A percentile compares a stretch with the other conserved stretches of the same genome.
These are phyloP conservation scores for Saitozyma sp. DNA, from an alignment of 768 basidiomycete species.

Conservation along the genomic window DNA sequence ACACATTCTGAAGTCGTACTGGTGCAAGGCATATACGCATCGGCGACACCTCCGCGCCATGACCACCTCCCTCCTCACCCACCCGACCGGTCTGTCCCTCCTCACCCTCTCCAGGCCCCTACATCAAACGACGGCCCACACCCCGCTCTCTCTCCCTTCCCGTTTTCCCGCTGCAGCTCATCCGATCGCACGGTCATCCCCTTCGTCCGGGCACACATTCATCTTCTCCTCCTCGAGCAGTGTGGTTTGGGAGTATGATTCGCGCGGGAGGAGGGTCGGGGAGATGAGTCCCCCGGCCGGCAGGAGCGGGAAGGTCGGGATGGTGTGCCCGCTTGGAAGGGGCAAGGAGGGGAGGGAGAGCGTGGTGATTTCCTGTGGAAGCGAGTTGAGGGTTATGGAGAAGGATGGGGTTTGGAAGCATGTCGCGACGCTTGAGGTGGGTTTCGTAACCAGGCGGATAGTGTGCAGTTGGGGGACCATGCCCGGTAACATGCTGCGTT, in stretches of 20 bases:
- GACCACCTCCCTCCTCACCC: slow-evolving; percentile 17
- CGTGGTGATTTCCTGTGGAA: neutral
- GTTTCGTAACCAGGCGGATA: neutral
- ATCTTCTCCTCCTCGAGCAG: neutral
- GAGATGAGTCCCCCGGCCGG: slow-evolving; percentile 12
- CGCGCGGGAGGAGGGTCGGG: slow-evolving; percentile 14
- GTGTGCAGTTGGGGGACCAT: neutral
- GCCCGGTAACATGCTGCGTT: too few species aligned
- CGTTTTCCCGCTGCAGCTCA: slow-evolving; percentile 16
- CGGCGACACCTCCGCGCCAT: neutral
- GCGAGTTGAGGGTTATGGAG: slow-evolving; percentile 12
- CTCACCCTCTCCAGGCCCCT: neutral
- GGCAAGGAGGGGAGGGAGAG: neutral
- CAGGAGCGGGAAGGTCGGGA: neutral
- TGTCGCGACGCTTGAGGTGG: slow-evolving; percentile 14
- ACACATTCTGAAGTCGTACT: too few species aligned
- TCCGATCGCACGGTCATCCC: slow-evolving; percentile 13
- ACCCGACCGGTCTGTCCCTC: slow-evolving; percentile 6
- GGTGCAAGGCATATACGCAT: too few species aligned
- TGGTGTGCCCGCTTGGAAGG: slow-evolving; percentile 1
- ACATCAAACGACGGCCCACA: neutral
- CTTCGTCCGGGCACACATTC: slow-evolving; percentile 12
- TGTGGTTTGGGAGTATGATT: slow-evolving; percentile 33
- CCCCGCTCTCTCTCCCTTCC: slow-evolving; percentile 20
- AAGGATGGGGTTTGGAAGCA: slow-evolving; percentile 22